phyloP scores from a whole-genome alignment of 1,139 yeast species.

The Pichiaceae sp. region DNA sequence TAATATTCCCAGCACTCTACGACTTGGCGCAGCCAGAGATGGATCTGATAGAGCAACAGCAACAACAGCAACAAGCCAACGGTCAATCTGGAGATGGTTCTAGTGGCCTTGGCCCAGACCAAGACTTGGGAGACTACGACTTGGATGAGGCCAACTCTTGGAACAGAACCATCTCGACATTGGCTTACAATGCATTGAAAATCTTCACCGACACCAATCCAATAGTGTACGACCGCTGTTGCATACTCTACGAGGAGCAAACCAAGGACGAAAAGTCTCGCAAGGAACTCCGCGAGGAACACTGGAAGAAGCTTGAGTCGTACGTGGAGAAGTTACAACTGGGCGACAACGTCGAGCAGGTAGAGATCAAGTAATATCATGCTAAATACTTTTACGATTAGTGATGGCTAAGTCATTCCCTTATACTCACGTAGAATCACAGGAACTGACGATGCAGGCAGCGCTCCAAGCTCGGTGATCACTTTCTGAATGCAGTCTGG shows the following conservation, averaged over 20 bases:
- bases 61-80: conserved; percentile 30
- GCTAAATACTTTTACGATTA: background rate
- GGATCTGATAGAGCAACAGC: conserved; percentile 33
- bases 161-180: conserved; percentile 88
- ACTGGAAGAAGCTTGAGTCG: conserved; percentile 67
- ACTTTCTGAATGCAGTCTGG: conserved; percentile 91
- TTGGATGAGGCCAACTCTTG: conserved; percentile 36
- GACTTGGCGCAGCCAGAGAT: conserved; percentile 49
- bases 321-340: conserved; percentile 38
- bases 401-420: conserved; percentile 26
- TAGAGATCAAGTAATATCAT: conserved; percentile 18
- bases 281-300: conserved; percentile 56
- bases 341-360: conserved; percentile 17
- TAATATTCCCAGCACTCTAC: conserved; percentile 82
- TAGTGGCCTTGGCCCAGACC: background rate
- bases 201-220: conserved; percentile 94
- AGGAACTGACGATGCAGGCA: conserved; percentile 97
- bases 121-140: conserved; percentile 15
- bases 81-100: background rate
- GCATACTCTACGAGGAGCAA: conserved; percentile 72
- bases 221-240: conserved; percentile 83
- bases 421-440: conserved; percentile 91
- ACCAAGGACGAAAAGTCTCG: conserved; percentile 57
- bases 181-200: conserved; percentile 86
- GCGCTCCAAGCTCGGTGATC: conserved; percentile 90